Conservation (phyloP, 495 filamentous ascomycete species). For the Aspergillus ellipticus region DNA sequence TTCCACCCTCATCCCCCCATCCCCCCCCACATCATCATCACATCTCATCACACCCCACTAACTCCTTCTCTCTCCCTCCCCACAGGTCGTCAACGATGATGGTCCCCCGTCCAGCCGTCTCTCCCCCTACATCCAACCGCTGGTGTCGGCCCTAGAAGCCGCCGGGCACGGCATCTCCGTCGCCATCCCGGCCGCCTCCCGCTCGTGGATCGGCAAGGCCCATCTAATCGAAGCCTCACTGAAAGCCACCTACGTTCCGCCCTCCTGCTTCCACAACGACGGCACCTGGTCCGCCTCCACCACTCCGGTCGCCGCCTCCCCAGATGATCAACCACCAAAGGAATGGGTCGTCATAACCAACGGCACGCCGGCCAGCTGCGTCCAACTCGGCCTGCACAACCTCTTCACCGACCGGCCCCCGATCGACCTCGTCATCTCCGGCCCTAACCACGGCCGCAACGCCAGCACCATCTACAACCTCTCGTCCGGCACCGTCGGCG, state of each 20-base stretch:
- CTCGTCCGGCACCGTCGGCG: slow-evolving; percentile 83
- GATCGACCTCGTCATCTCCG: slow-evolving; percentile 82
- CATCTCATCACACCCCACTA: no score
- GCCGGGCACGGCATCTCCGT: slow-evolving; percentile 88
- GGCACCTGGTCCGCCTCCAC: slow-evolving; percentile 36
- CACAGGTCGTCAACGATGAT: slow-evolving; percentile 84
- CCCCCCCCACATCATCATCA: not conserved
- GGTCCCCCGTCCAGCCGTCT: slow-evolving; percentile 82
- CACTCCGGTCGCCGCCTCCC: slow-evolving; percentile 19
- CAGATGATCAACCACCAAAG: slow-evolving; percentile 34
- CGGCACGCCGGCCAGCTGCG: slow-evolving; percentile 81
- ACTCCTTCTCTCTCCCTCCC: not conserved
- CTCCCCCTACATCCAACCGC: slow-evolving; percentile 85
- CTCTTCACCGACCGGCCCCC: slow-evolving; percentile 72
- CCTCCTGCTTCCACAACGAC: slow-evolving; percentile 54
- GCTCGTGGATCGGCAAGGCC: slow-evolving; percentile 97
- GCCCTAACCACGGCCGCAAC: slow-evolving; percentile 94
- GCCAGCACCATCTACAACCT: slow-evolving; percentile 88
- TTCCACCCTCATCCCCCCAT: slow-evolving; percentile 6
- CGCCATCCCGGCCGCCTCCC: slow-evolving; percentile 82
- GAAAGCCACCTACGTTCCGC: slow-evolving; percentile 78
- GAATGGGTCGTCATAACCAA: slow-evolving; percentile 83
- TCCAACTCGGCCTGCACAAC: slow-evolving; percentile 84
- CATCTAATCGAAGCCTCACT: slow-evolving; percentile 84
- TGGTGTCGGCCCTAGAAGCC: slow-evolving; percentile 70